Base-by-base conservation (phyloP, 495 filamentous ascomycete genomes). In the Lindgomyces ingoldianus region DNA sequence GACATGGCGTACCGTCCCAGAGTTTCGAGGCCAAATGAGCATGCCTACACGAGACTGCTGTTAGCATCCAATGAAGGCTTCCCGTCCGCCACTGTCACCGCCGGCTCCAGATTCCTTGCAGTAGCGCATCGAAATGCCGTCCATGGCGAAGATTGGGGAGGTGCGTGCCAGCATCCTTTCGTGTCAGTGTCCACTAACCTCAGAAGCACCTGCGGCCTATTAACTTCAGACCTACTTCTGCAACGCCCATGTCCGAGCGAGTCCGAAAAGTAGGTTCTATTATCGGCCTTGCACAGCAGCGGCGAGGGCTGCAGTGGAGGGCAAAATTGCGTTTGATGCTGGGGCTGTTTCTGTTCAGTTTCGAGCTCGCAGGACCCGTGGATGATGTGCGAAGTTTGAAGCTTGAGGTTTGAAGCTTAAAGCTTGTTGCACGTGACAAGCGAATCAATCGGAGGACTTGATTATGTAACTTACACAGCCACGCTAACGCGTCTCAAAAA, bases 1-100 rank as follows among this genome's bases (percentile, higher is more conserved):
- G 39, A 53, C 42, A 22, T 63, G 41, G 50, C 30, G 26, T 57
- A 49, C 61, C 49, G 46, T 44, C 50, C 29, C 41, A 36, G 4
- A 12, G 18, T 44, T 19, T n/a, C 3, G 49, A 42, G 39, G 46
- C 53, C 45, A 60, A 53, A 41, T 41, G 47, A 60, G n/a, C 16
- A 12, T 55, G 39, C 48, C 33, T 60, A 60, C 56, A 36, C 63
- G 56, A 66, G 26, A 14, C 30, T 54, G 49, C 36, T 54, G 49
- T 56, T 44, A 19, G 21, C 9, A 18, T 22, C 57, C 53, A 19
- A 45, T 45, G 44, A 44, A 58, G 62, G 48, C 54, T 49, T 21
- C 33, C 25, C 2, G 39, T 1, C 24, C 26, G 49, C 21, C 50
- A 18, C 11, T 46, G 29, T 44, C 48, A 51, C 19, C 9, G 42